Conservation (phyloP, 495 filamentous ascomycete species). For the Aspergillus sparsus region DNA sequence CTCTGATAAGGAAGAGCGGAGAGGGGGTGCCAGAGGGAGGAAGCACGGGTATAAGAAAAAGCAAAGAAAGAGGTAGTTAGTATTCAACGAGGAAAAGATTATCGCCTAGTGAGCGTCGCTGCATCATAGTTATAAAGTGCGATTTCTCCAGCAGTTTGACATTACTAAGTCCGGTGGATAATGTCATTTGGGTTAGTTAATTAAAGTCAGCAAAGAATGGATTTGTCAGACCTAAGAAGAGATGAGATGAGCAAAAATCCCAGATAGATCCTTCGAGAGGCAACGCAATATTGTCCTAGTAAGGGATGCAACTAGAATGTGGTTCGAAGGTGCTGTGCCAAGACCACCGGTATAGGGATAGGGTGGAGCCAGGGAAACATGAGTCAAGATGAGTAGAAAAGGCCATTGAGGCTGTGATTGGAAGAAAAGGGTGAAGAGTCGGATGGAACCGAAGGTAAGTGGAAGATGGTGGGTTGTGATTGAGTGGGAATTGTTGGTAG, state of each 20-base stretch:
- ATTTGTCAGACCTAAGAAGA: slow-evolving; percentile 1
- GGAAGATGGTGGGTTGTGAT: background rate
- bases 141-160: background rate
- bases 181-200: background rate
- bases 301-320: background rate
- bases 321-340: background rate
- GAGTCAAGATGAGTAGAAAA: background rate
- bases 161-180: slow-evolving; percentile 7
- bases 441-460: background rate
- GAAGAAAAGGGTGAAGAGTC: background rate
- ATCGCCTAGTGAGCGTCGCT: background rate
- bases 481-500: background rate
- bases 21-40: background rate
- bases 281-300: background rate
- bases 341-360: background rate
- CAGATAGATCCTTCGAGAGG: background rate
- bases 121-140: background rate
- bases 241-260: background rate
- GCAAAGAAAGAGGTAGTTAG: background rate
- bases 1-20: background rate
- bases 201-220: slow-evolving; percentile 2
- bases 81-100: background rate
- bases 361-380: background rate
- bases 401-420: background rate
- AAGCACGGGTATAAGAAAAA: background rate